Percentiles rank a stretch among this genome's conserved stretches.
Conservation (phyloP, 139 green algal species). For the Spirogloea muscicola region DNA sequence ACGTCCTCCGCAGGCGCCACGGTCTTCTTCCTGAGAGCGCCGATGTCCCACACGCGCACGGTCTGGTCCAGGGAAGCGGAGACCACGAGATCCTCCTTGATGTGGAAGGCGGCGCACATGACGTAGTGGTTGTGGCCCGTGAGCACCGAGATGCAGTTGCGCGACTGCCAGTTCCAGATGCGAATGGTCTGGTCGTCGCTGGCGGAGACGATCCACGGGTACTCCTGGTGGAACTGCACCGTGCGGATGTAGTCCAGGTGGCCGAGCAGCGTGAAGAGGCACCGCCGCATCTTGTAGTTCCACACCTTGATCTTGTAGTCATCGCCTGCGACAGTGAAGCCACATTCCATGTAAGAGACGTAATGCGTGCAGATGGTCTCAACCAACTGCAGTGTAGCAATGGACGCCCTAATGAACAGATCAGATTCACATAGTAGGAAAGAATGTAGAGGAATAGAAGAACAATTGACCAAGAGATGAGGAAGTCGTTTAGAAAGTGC, state of each 20-base stretch:
- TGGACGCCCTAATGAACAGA: background rate
- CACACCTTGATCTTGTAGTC: constrained; percentile 99
- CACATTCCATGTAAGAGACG: no score
- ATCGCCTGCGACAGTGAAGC: constrained; percentile 72
- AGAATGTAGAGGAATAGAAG: background rate
- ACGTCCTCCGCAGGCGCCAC: constrained; percentile 80
- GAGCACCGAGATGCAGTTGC: constrained; percentile 93
- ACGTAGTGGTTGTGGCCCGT: constrained; percentile 99
- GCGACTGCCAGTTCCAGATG: constrained; percentile 98
- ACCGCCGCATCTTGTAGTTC: constrained; percentile 97
- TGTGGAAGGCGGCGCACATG: constrained; percentile 98
- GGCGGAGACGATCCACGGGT: constrained; percentile 96
- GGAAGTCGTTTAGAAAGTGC: background rate
- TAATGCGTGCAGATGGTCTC: background rate
- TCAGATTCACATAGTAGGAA: background rate
- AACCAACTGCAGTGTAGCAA: background rate
- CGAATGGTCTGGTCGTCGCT: constrained; percentile 96
- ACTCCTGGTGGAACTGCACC: constrained; percentile 79
- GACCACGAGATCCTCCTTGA: constrained; percentile 90
- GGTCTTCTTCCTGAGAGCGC: constrained; percentile 90
- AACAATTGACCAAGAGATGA: background rate
- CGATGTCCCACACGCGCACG: constrained; percentile 98
- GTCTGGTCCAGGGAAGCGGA: constrained; percentile 94
- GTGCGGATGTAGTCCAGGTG: constrained; percentile 99
- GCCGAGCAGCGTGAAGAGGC: constrained; percentile 96